Evolutionary conservation across 345 rosid genomes (phyloP), one percentile per base, ranked within the genome.

Genomic region (Eucalyptus globulus): DNA sequence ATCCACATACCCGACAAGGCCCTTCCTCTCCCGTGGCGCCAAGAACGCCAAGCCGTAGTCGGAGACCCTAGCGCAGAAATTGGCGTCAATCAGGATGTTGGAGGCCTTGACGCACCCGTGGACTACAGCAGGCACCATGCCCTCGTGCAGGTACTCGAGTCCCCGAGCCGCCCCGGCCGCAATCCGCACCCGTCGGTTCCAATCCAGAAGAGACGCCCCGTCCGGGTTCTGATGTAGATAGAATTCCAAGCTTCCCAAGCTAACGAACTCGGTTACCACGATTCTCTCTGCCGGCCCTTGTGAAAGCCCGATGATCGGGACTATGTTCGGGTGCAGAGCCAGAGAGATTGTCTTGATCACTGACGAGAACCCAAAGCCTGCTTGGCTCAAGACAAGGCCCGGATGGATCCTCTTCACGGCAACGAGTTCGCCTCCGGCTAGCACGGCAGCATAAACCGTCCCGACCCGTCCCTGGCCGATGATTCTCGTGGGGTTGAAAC

Each of bases 271-370:
- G 11, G 91, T 94, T 0, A 96, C 93, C 8, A 97, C 86, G 80
- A 97, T 93, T 83, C 99, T 94, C 90, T 97, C 99, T 3, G 97
- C 99, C 2, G 99, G 99, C n/a, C 97, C 99, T 86, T 97, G 97
- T 3, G 98, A 94, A 72, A 91, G 92, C 43, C 99, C 99, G 62
- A 95, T 10, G 19, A 97, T 91, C 9, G 96, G 90, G 3, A 96
- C 98, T 89, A 96, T 88, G 88, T 96, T 93, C 2, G 94, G 96
- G 85, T 97, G 99, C 4, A 90, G 93, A 6, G 96, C 94, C 72
- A 93, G 92, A 60, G 99, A 96, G 29, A 97, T 95, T 22, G 95
- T 87, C 89, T 93, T 96, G 44, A 96, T 87, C 29, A 93, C 93
- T 4, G 97, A 89, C 14, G 94, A 89, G 62, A 97, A 97, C 85